These are phyloP conservation scores for Micromonas pusilla DNA, from an alignment of 139 green algal genomes.

Conservation along the genomic window DNA sequence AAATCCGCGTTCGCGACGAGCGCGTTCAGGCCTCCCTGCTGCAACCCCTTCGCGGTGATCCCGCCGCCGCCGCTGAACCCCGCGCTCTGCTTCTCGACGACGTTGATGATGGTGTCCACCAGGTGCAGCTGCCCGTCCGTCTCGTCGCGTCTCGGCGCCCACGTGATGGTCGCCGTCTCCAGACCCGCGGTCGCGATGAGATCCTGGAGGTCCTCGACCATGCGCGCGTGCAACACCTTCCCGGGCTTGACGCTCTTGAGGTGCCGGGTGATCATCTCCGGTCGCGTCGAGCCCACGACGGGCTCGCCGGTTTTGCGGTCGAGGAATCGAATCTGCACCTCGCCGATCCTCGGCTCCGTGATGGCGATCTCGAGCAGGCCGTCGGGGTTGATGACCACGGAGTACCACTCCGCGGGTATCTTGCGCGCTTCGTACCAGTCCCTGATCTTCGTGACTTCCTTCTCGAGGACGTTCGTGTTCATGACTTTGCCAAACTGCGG, in stretches of 20 bases:
- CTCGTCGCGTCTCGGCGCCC: background rate
- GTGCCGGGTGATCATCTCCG: background rate
- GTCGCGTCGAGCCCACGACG: slow-evolving; percentile 40
- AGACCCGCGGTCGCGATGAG: background rate
- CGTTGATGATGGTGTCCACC: slow-evolving; percentile 66
- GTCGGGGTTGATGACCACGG: background rate
- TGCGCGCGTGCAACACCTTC: background rate
- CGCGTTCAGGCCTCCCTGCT: slow-evolving; percentile 58
- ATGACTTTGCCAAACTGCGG: slow-evolving; percentile 55
- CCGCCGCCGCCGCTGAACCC: slow-evolving; percentile 70
- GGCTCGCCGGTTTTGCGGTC: slow-evolving; percentile 54
- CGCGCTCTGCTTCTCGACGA: slow-evolving; percentile 74
- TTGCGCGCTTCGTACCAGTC: slow-evolving; percentile 72
- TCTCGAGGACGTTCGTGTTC: slow-evolving; percentile 41
- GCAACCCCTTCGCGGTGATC: slow-evolving; percentile 40
- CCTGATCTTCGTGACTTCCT: slow-evolving; percentile 56
- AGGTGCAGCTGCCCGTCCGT: background rate
- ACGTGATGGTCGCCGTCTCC: background rate
- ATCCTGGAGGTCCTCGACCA: background rate
- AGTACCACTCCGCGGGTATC: slow-evolving; percentile 61
- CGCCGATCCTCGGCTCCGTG: slow-evolving; percentile 58
- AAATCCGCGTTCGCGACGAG: slow-evolving; percentile 74
- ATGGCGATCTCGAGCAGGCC: slow-evolving; percentile 29
- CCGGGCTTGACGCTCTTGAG: background rate
- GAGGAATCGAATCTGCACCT: slow-evolving; percentile 59